phyloP scores from a whole-genome alignment of 441 rosid genomes.

The Viola pubescens region DNA sequence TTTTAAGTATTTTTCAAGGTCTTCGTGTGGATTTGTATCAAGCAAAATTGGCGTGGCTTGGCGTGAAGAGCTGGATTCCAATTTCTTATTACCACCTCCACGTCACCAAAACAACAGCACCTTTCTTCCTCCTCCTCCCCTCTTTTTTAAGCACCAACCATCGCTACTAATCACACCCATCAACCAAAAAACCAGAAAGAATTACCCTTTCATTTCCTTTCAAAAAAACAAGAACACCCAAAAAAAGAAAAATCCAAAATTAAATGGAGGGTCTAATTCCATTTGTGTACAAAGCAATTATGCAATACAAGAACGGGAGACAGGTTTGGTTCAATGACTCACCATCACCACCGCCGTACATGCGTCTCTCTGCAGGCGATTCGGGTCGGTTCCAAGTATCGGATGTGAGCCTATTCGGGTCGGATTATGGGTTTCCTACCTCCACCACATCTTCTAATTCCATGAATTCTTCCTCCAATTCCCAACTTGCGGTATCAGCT shows the following conservation, averaged over 20 bases:
- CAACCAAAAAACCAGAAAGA: background rate
- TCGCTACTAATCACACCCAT: background rate
- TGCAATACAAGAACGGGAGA: constrained; percentile 49
- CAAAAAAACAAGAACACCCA: background rate
- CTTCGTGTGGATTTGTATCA: constrained; percentile 31
- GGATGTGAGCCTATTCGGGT: constrained; percentile 27
- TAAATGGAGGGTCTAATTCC: constrained; percentile 87
- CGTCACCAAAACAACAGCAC: constrained; percentile 26
- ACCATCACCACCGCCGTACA: constrained; percentile 59
- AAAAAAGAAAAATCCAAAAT: background rate
- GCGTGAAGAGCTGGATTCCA: constrained; percentile 28
- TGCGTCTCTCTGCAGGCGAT: constrained; percentile 62
- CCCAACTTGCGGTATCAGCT: constrained; percentile 36
- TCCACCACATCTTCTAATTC: constrained; percentile 16
- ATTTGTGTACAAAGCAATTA: constrained; percentile 50
- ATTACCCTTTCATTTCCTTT: constrained; percentile 8
- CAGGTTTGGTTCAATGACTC: constrained; percentile 42
- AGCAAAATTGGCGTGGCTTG: constrained; percentile 19
- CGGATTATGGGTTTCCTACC: constrained; percentile 24
- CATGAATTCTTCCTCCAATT: constrained; percentile 19
- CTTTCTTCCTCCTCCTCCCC: constrained; percentile 12
- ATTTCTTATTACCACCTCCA: constrained; percentile 36
- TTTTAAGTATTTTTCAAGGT: constrained; percentile 9
- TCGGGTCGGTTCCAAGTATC: constrained; percentile 51
- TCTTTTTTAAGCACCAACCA: constrained; percentile 11